Base-by-base conservation (phyloP, 768 basidiomycete species). In the Macrolepiota fuliginosa region DNA sequence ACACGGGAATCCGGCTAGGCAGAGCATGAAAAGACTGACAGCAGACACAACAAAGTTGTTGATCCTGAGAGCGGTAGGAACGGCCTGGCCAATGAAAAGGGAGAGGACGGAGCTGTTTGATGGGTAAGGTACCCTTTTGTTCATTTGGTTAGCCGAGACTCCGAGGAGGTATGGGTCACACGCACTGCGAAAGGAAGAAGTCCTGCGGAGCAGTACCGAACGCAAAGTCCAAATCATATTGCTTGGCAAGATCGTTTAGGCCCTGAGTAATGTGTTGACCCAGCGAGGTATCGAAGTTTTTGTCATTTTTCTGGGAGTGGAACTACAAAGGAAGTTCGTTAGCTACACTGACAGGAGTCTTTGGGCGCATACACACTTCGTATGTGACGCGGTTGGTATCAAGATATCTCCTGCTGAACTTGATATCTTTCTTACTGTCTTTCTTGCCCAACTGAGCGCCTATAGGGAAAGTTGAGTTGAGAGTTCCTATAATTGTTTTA, bases 351-450 rank as follows among this genome's bases (percentile, higher is more conserved):
- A 35, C 22, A 15, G 5, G 19, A 24, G 17, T 17, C 27, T 42
- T 11, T 22, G 10, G 2, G 49, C 42, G 9, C 24, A 25, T 2
- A 6, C n/a, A 19, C 66, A 89, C 84, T 74, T 92, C 83, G 60
- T 86, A 92, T 11, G 88, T 89, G 29, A 89, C 83, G 25, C 88
- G 84, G 69, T 94, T 94, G 46, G 89, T 83, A 66, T 94, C 91
- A 15, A 94, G 75, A 69, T 94, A 94, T 29, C 91, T 80, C 29
- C 92, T 79, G 35, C 78, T 81, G 71, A 92, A 89, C 0, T 81
- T 80, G 54, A 91, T 73, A 67, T 87, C 83, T 62, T 79, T 72
- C 50, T 69, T 72, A 46, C 74, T 74, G n/a, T 72, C 70, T 54
- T 68, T 70, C 25, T 76, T 65, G 45, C 78, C 76, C 32, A 86